Evolutionary conservation across 1,139 yeast species (phyloP).

Genomic region (Sugiyamaella novakii): DNA sequence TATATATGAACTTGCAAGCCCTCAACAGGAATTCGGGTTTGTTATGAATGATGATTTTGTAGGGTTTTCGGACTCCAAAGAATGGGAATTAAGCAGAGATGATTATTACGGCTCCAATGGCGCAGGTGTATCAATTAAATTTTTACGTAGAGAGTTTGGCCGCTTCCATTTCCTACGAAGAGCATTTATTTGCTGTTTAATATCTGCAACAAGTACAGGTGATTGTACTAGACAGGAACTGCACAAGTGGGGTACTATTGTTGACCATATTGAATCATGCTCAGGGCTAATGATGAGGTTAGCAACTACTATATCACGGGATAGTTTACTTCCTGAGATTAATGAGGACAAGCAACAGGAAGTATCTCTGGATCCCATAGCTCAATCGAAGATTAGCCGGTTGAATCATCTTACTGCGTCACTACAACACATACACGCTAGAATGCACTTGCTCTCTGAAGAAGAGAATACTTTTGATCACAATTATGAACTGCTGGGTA

Average conservation of each 20-base stretch:
- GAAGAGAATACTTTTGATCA: slow-evolving; percentile 29
- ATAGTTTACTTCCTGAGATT: slow-evolving; percentile 21
- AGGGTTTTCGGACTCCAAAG: slow-evolving; percentile 24
- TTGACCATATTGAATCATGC: slow-evolving; percentile 36
- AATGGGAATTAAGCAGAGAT: slow-evolving; percentile 11
- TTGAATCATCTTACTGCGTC: slow-evolving; percentile 36
- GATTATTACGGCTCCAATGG: slow-evolving; percentile 36
- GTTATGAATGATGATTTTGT: slow-evolving; percentile 28
- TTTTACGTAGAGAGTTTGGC: slow-evolving; percentile 39
- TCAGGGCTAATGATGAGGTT: slow-evolving; percentile 37
- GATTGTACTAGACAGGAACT: slow-evolving; percentile 32
- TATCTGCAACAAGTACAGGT: slow-evolving; percentile 44
- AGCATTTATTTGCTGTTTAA: slow-evolving; percentile 46
- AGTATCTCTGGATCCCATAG: slow-evolving; percentile 4
- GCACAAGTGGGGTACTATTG: slow-evolving; percentile 39
- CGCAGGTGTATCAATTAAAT: slow-evolving; percentile 34
- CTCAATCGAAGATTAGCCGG: slow-evolving; percentile 11
- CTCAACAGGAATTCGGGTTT: slow-evolving; percentile 28
- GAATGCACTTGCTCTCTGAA: slow-evolving; percentile 41
- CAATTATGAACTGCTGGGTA: slow-evolving; percentile 40
- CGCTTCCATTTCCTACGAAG: slow-evolving; percentile 46
- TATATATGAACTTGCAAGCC: slow-evolving; percentile 42
- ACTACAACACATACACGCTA: slow-evolving; percentile 42
- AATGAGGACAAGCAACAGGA: slow-evolving; percentile 12
- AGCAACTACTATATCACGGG: slow-evolving; percentile 34